A percentile compares a stretch with the other conserved stretches of the same genome.
These are phyloP conservation scores for Eucalyptus pauciflora DNA, from an alignment of 345 rosid species.

Conservation along the genomic window DNA sequence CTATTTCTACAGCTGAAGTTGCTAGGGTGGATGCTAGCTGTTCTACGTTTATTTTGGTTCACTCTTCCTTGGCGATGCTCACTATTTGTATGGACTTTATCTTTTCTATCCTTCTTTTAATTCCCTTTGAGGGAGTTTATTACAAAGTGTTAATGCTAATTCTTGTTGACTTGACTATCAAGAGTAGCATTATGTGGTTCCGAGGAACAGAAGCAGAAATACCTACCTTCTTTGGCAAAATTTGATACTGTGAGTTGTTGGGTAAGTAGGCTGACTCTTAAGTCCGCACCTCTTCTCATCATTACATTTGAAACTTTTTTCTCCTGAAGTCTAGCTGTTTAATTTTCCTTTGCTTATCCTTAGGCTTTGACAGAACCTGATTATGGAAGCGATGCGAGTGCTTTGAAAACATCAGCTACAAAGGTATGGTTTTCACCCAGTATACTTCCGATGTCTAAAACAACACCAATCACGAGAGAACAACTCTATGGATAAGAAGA, in stretches of 20 bases:
- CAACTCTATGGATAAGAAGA: not conserved
- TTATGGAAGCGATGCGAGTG: constrained; percentile 96
- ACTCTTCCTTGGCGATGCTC: constrained; percentile 87
- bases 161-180: not conserved
- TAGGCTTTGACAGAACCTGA: constrained; percentile 96
- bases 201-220: constrained; percentile 74
- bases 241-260: constrained; percentile 67
- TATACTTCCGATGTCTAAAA: not conserved
- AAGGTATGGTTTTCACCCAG: constrained; percentile 37
- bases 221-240: constrained; percentile 79
- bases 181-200: constrained; percentile 84
- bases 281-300: not conserved
- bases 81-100: constrained; percentile 54
- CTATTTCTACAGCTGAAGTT: constrained; percentile 59
- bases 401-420: constrained; percentile 66
- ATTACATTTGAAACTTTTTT: not conserved
- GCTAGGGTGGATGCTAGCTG: constrained; percentile 99
- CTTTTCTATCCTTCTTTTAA: not conserved
- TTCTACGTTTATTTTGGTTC: constrained; percentile 81
- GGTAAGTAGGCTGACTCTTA: constrained; percentile 31
- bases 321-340: not conserved
- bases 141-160: not conserved
- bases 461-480: not conserved
- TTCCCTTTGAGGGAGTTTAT: not conserved
- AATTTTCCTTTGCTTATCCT: not conserved